Conservation (phyloP, 129 eudicot genomes). For the Calendula officinalis region DNA sequence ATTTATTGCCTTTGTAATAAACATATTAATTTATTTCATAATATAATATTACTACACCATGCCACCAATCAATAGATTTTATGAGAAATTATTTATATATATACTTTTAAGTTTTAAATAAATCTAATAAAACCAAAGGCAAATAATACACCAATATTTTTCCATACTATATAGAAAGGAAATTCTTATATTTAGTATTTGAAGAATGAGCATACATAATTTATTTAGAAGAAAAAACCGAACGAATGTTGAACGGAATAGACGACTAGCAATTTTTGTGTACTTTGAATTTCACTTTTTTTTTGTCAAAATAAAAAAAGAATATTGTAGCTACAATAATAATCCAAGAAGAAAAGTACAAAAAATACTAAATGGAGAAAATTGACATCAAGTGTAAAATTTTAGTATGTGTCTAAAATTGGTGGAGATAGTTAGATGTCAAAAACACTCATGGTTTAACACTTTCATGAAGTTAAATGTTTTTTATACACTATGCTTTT, state of each 20-base stretch:
- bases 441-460: neutral
- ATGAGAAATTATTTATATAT: no score
- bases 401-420: neutral
- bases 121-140: no score
- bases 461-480: neutral
- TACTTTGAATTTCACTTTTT: slow-evolving; percentile 8
- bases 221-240: neutral
- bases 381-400: slow-evolving; percentile 3
- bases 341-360: slow-evolving; percentile 16
- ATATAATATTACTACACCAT: no score
- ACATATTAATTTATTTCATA: no score
- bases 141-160: no score
- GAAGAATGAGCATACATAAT: neutral
- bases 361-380: slow-evolving; percentile 1
- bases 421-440: slow-evolving; percentile 13
- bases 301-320: neutral
- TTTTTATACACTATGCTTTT: neutral
- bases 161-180: no score
- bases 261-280: slow-evolving; percentile 6
- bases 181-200: no score
- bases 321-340: slow-evolving; percentile 11
- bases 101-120: no score
- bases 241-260: neutral
- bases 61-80: no score
- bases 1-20: no score